Evolutionary conservation across 345 rosid genomes (phyloP).

Genomic region (Durio zibethinus): DNA sequence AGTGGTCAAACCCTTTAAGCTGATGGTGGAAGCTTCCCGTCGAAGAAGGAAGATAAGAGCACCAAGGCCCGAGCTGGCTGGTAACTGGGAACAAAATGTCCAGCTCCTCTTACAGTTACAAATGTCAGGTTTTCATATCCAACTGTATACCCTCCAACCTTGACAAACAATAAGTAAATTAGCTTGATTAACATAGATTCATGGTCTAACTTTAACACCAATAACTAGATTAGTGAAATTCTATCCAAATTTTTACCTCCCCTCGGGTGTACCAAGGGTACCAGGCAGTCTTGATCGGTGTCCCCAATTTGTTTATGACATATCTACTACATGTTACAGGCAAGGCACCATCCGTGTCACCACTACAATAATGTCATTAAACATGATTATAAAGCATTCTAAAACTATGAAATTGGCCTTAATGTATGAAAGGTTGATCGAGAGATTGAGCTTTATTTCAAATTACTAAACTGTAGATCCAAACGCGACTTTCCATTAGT

Average conservation of each 20-base stretch:
- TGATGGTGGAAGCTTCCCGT: neutral
- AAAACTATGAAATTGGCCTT: too few relatives aligned
- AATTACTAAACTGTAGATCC: conserved; percentile 9
- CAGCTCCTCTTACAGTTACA: conserved; percentile 11
- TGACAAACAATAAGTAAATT: neutral
- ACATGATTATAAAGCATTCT: neutral
- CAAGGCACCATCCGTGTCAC: conserved; percentile 24
- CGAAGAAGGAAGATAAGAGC: neutral
- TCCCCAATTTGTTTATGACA: conserved; percentile 11
- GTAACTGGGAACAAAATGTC: conserved; percentile 11
- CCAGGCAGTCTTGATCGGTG: conserved; percentile 6
- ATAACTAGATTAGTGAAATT: neutral
- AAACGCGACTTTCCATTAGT: conserved; percentile 14
- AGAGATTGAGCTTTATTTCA: neutral
- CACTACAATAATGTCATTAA: conserved; percentile 11
- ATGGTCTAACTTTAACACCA: neutral
- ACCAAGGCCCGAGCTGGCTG: conserved; percentile 1
- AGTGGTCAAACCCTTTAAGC: neutral
- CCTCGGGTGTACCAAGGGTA: conserved; percentile 23
- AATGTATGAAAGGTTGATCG: neutral
- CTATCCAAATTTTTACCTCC: conserved; percentile 15
- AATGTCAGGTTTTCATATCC: neutral
- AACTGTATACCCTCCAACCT: conserved; percentile 15
- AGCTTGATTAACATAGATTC: neutral
- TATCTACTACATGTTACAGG: conserved; percentile 22